Evolutionary conservation across 1,139 yeast species (phyloP).

Genomic region (Trichomonascaceae sp.): DNA sequence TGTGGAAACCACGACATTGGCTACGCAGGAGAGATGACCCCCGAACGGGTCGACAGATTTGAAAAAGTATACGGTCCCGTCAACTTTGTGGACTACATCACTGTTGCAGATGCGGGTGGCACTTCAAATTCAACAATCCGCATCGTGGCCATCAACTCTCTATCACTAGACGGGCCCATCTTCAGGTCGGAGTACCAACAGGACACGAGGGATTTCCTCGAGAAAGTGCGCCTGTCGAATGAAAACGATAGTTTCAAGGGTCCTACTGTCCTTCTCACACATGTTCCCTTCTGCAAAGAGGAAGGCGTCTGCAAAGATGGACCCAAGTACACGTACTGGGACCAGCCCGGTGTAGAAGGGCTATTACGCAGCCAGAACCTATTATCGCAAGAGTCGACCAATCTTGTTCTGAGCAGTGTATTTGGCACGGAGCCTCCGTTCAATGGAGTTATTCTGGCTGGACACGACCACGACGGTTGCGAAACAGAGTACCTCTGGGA

Average conservation of each 20-base stretch:
- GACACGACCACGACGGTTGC: conserved; percentile 97
- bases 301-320: conserved; percentile 81
- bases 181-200: conserved; percentile 55
- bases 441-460: conserved; percentile 71
- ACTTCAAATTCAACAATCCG: conserved; percentile 75
- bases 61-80: conserved; percentile 64
- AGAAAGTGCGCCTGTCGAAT: conserved; percentile 20
- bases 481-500: conserved; percentile 40
- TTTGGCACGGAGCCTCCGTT: conserved; percentile 36
- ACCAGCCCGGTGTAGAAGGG: conserved; percentile 31
- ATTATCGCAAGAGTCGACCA: conserved; percentile 50
- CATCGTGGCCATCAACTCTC: conserved; percentile 69
- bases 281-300: conserved; percentile 74
- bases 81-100: conserved; percentile 58
- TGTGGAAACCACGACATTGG: conserved; percentile 97
- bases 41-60: conserved; percentile 80
- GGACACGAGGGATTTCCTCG: conserved; percentile 61
- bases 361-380: conserved; percentile 80
- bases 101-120: conserved; percentile 51
- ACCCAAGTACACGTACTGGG: conserved; percentile 48
- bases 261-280: conserved; percentile 72
- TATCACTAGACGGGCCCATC: conserved; percentile 85
- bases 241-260: conserved; percentile 54
- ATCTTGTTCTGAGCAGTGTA: conserved; percentile 50
- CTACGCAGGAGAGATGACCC: conserved; percentile 87